Evolutionary conservation across 805 yeast species (phyloP), one percentile per base, ranked within the genome.

Genomic region (Vanderwaltozyma yarrowii): DNA sequence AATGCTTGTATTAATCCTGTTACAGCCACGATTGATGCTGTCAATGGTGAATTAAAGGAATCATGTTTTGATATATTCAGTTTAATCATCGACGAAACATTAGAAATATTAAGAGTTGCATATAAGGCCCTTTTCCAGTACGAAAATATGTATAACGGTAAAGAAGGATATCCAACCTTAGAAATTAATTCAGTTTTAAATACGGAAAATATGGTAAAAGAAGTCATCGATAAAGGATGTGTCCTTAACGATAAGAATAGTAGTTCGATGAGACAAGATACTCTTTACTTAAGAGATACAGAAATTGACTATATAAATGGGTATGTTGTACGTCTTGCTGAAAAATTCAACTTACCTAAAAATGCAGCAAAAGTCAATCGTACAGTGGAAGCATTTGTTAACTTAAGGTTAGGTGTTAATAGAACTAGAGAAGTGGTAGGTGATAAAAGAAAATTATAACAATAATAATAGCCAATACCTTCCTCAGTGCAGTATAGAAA

Each of bases 221-320:
- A 50, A 21, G 58, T 67, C 7, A 67, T 71, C 11, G 35, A 55
- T 18, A 58, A 64, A 8, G 74, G 76, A 5, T 61, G 71, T 16
- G 50, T 56, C 16, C 45, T 55, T 10, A 74, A 88, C 3, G 69
- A 71, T 0, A 55, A 67, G 30, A 89, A 87, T 46, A 66, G 70
- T 18, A 60, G 69, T 11, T 67, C 71, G 1, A 69, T 67, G 72
- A 60, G 71, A 52, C 70, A 68, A 41, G 97, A 89, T 49, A 66
- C 55, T 3, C 35, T 65, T 11, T 61, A 64, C 44, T 41, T 71
- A 41, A 70, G 73, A 46, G 69, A 66, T 13, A 83, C 92, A 0
- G 98, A 89, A 54, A 73, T 89, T 16, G 82, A 79, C 43, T 81
- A 73, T 54, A 78, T 89, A 42, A 92, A 88, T 54, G 96, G 96